Conservation (phyloP, 2,329 filamentous ascomycete species). For the Niveomyces coronatus region DNA sequence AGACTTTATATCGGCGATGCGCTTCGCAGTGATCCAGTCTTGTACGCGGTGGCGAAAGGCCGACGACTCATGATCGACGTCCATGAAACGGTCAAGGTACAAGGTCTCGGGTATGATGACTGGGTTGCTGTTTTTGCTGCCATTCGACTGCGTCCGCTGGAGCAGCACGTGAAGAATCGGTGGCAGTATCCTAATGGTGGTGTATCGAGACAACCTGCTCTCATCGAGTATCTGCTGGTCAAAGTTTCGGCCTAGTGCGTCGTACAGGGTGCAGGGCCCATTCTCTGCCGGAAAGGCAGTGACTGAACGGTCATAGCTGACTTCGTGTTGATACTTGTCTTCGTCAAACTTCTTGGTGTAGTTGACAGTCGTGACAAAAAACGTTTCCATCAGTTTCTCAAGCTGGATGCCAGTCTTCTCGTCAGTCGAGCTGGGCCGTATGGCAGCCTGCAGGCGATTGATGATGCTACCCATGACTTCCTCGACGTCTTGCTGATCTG, state of each 20-base stretch:
- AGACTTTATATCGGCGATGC: constrained; percentile 46
- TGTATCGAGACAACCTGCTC: constrained; percentile 51
- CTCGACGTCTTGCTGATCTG: constrained; percentile 84
- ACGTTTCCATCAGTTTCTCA: constrained; percentile 66
- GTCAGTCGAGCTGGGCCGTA: constrained; percentile 57
- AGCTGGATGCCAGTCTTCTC: constrained; percentile 61
- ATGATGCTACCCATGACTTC: constrained; percentile 92
- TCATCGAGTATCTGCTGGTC: constrained; percentile 66
- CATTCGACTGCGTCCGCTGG: constrained; percentile 67
- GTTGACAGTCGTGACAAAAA: constrained; percentile 52
- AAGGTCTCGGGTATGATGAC: constrained; percentile 72
- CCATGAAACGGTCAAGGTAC: constrained; percentile 83
- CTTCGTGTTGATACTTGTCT: constrained; percentile 31
- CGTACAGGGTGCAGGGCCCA: constrained; percentile 57
- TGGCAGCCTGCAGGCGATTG: constrained; percentile 81
- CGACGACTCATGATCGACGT: constrained; percentile 48
- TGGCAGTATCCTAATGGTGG: constrained; percentile 64
- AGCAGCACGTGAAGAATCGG: constrained; percentile 85
- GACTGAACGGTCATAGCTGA: constrained; percentile 50
- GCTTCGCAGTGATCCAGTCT: constrained; percentile 64
- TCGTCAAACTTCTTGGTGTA: constrained; percentile 45
- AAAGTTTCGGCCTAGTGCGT: constrained; percentile 77
- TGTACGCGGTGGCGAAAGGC: constrained; percentile 55
- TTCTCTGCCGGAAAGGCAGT: constrained; percentile 46
- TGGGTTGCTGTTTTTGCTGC: constrained; percentile 65